Evolutionary conservation across 805 yeast species (phyloP).

Genomic region (Schwanniomyces vanrijiae): DNA sequence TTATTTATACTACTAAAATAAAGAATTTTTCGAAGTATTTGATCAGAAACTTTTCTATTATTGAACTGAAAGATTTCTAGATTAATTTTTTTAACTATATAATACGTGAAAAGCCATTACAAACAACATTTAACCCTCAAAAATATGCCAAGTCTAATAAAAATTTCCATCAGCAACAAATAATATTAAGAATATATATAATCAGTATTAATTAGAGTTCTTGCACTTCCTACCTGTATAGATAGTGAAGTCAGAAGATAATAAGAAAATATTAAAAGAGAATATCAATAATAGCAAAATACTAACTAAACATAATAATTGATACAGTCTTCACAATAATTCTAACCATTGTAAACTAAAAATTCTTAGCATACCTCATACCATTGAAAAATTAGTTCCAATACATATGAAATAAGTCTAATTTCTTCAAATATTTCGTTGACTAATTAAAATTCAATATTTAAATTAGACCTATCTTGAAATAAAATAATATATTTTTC

Average conservation of each 20-base stretch:
- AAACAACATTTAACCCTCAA: slow-evolving; percentile 48
- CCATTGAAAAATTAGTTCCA: slow-evolving; percentile 36
- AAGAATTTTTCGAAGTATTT: no score
- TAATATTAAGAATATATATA: slow-evolving; percentile 45
- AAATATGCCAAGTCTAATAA: slow-evolving; percentile 52
- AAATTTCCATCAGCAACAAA: slow-evolving; percentile 59
- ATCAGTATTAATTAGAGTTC: slow-evolving; percentile 49
- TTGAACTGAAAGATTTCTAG: no score
- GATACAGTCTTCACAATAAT: slow-evolving; percentile 23
- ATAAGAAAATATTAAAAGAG: slow-evolving; percentile 49
- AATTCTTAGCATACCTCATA: slow-evolving; percentile 38
- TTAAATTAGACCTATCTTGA: slow-evolving; percentile 31
- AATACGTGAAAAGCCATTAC: slow-evolving; percentile 54
- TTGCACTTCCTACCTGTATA: slow-evolving; percentile 55
- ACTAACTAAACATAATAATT: slow-evolving; percentile 27
- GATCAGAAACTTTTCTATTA: no score
- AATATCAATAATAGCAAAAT: slow-evolving; percentile 24
- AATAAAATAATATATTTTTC: background rate
- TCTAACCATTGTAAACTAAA: slow-evolving; percentile 25
- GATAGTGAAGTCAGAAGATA: slow-evolving; percentile 52
- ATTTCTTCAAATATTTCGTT: slow-evolving; percentile 60
- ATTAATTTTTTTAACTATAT: no score
- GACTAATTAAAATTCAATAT: slow-evolving; percentile 43
- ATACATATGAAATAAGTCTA: slow-evolving; percentile 41
- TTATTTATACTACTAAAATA: no score